Conservation (phyloP, 176 grass and related monocot genomes). For the Guadua angustifolia region DNA sequence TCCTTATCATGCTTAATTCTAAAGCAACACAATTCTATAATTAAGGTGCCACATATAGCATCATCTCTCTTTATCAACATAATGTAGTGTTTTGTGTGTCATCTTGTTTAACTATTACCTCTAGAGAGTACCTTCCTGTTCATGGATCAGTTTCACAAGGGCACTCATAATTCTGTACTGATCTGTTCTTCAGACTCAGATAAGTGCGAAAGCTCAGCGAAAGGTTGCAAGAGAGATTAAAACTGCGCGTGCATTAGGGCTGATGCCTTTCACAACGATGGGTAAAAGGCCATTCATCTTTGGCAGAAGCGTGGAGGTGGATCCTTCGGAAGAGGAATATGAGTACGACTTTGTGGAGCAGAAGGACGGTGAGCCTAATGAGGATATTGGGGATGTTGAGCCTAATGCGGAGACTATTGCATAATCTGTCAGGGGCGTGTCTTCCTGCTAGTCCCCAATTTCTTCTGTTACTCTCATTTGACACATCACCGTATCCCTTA, state of each 20-base stretch:
- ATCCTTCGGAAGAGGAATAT: slow-evolving; percentile 38
- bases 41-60: background rate
- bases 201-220: slow-evolving; percentile 94
- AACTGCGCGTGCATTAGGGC: slow-evolving; percentile 72
- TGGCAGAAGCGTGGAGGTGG: slow-evolving; percentile 71
- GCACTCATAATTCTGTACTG: background rate
- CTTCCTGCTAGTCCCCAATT: background rate
- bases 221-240: slow-evolving; percentile 96
- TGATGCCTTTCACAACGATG: slow-evolving; percentile 97
- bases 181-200: slow-evolving; percentile 61
- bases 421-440: background rate
- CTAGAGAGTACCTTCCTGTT: background rate
- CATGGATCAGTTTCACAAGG: background rate
- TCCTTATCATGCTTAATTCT: background rate
- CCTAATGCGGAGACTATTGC: slow-evolving; percentile 6
- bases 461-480: background rate
- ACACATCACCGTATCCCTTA: background rate
- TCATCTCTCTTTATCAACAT: background rate
- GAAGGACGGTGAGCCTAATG: slow-evolving; percentile 29
- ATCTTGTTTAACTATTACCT: slow-evolving; percentile 1
- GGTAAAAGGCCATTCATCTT: slow-evolving; percentile 76
- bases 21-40: slow-evolving; percentile 9
- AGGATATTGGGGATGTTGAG: background rate
- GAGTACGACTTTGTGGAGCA: slow-evolving; percentile 39
- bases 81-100: background rate